Percentiles rank a stretch among this genome's conserved stretches.
Evolutionary conservation across 108 stramenopile genomes (phyloP).

Genomic region (Hondaea fermentalgiana): DNA sequence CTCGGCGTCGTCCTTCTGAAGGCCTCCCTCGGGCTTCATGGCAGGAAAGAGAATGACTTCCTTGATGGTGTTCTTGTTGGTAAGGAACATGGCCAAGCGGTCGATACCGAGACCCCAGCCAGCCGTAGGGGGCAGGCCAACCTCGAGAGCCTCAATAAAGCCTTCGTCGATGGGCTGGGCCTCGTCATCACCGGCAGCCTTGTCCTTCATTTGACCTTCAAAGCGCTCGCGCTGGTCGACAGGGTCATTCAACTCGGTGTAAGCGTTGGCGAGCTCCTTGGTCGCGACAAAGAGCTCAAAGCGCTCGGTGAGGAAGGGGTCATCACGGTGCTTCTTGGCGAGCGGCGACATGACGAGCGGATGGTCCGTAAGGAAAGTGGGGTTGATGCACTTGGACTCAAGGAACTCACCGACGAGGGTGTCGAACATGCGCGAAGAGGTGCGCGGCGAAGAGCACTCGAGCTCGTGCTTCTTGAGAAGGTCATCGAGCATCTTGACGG

Average conservation of each 20-base stretch:
- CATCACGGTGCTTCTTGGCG: slow-evolving; percentile 92
- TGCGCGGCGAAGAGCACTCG: slow-evolving; percentile 87
- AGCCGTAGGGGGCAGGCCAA: slow-evolving; percentile 95
- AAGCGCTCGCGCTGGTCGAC: slow-evolving; percentile 81
- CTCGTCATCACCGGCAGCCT: slow-evolving; percentile 93
- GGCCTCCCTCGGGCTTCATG: slow-evolving; percentile 79
- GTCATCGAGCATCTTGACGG: slow-evolving; percentile 60
- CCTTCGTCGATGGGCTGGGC: slow-evolving; percentile 97
- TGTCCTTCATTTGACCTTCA: slow-evolving; percentile 83
- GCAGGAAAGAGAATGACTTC: slow-evolving; percentile 99
- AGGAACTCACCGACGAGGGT: slow-evolving; percentile 91
- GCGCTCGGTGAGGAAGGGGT: slow-evolving; percentile 85
- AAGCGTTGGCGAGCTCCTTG: slow-evolving; percentile 97
- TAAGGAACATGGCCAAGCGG: slow-evolving; percentile 97
- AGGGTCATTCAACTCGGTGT: slow-evolving; percentile 99
- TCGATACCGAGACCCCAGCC: slow-evolving; percentile 98
- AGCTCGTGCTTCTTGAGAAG: slow-evolving; percentile 64
- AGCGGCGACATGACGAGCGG: slow-evolving; percentile 98
- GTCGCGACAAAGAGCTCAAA: slow-evolving; percentile 96
- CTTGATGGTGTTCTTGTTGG: slow-evolving; percentile 99
- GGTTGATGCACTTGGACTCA: slow-evolving; percentile 74
- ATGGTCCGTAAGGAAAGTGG: slow-evolving; percentile 63
- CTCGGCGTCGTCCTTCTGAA: not conserved
- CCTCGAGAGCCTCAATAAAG: slow-evolving; percentile 81
- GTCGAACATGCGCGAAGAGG: slow-evolving; percentile 88